Percentiles rank a stretch among this genome's conserved stretches.
These are phyloP conservation scores for Flaveria linearis DNA, from an alignment of 129 eudicot genomes.

Conservation along the genomic window DNA sequence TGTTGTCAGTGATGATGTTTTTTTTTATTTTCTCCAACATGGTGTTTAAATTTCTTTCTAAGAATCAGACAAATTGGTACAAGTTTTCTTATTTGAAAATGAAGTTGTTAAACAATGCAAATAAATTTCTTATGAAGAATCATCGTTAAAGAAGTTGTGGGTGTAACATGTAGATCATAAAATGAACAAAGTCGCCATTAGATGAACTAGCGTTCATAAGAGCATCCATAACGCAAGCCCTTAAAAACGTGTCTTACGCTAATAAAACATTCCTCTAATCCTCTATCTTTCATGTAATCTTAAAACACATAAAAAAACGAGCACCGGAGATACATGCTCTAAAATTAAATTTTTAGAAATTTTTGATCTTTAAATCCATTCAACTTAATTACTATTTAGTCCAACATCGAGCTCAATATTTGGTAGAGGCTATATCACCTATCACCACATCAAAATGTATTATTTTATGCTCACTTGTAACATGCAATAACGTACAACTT, in stretches of 20 bases:
- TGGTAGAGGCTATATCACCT: not conserved
- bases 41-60: not conserved
- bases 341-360: not conserved
- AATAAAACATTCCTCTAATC: no score
- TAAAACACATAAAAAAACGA: no score
- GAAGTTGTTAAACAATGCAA: conserved; percentile 18
- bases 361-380: not conserved
- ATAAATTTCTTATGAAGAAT: not conserved
- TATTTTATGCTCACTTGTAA: conserved; percentile 10
- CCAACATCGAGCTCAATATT: not conserved
- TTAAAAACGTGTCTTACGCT: no score
- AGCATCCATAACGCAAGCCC: no score
- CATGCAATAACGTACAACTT: not conserved
- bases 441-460: not conserved
- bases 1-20: conserved; percentile 26
- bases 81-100: conserved; percentile 12
- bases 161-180: not conserved
- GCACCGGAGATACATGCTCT: no score
- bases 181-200: not conserved
- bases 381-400: not conserved
- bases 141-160: not conserved
- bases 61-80: not conserved
- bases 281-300: no score
- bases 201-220: no score
- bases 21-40: conserved; percentile 13